A percentile compares a stretch with the other conserved stretches of the same genome.
These are phyloP conservation scores for Graphilbum fragrans DNA, from an alignment of 2,329 filamentous ascomycete genomes.

Conservation along the genomic window DNA sequence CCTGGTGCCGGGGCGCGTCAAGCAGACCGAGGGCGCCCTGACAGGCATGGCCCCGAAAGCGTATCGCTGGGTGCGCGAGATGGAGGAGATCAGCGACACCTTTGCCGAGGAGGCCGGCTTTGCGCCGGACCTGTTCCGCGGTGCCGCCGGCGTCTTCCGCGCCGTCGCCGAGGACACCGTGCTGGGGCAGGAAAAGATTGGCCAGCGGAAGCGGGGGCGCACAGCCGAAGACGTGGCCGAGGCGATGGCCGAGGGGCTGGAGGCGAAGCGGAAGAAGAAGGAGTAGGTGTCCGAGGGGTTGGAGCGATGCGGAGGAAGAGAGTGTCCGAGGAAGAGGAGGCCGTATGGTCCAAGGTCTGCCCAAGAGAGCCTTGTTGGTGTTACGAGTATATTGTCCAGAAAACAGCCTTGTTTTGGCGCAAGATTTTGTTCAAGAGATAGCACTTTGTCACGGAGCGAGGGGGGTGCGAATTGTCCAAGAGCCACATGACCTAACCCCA, in stretches of 20 bases:
- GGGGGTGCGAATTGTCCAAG: no score
- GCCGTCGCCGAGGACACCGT: slow-evolving; percentile 49
- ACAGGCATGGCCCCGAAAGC: slow-evolving; percentile 59
- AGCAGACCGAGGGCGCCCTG: slow-evolving; percentile 29
- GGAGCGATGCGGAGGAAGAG: slow-evolving; percentile 18
- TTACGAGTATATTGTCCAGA: no score
- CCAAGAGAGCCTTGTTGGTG: slow-evolving; percentile 53
- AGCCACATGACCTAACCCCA: no score
- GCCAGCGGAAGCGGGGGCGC: slow-evolving; percentile 40
- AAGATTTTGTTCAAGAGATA: no score
- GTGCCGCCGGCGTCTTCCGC: slow-evolving; percentile 49
- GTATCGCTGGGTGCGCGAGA: slow-evolving; percentile 66
- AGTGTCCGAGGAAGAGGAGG: not conserved
- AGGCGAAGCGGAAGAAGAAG: slow-evolving; percentile 11
- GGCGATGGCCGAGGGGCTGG: slow-evolving; percentile 13
- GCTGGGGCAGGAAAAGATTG: slow-evolving; percentile 46
- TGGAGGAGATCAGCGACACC: slow-evolving; percentile 61
- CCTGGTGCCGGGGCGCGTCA: slow-evolving; percentile 32
- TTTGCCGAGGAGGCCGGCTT: slow-evolving; percentile 56
- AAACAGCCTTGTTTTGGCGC: no score
- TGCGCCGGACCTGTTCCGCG: slow-evolving; percentile 38
- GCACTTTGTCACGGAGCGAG: no score
- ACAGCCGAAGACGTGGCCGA: slow-evolving; percentile 28
- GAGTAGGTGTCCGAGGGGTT: not conserved
- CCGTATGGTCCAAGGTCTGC: no score